Percentiles rank a stretch among this genome's conserved stretches.
Evolutionary conservation across 805 yeast genomes (phyloP).

Genomic region (Teunomyces kruisii): DNA sequence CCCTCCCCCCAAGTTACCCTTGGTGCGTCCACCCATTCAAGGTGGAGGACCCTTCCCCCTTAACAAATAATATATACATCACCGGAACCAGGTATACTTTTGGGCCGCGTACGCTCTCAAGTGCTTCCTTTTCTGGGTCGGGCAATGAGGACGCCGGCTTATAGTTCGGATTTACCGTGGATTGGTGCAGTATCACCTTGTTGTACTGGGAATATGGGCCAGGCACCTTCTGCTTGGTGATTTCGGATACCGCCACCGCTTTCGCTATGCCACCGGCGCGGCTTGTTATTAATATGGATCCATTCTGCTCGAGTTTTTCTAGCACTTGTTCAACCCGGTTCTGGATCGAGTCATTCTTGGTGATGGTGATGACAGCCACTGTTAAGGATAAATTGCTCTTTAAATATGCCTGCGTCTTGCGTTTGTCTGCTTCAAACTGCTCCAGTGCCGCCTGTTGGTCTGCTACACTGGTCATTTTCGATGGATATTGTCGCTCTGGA

Average conservation of each 20-base stretch:
- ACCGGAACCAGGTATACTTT: conserved; percentile 21
- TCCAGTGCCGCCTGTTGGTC: conserved; percentile 5
- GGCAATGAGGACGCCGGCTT: neutral
- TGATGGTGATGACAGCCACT: conserved; percentile 11
- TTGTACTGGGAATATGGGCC: conserved; percentile 15
- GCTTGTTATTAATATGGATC: conserved; percentile 16
- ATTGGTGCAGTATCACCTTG: conserved; percentile 9
- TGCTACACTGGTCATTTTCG: neutral
- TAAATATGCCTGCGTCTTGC: conserved; percentile 7
- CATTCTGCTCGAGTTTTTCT: conserved; percentile 8
- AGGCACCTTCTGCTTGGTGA: conserved; percentile 13
- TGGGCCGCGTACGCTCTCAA: conserved; percentile 18
- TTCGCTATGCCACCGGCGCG: conserved; percentile 17
- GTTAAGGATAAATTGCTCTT: neutral
- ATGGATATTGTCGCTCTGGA: conserved; percentile 4
- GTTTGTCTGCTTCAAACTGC: conserved; percentile 6
- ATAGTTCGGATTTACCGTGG: neutral
- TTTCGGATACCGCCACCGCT: conserved; percentile 20
- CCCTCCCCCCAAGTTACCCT: neutral
- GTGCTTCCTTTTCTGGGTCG: conserved; percentile 6
- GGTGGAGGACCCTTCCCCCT: conserved; percentile 5
- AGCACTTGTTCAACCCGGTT: conserved; percentile 13
- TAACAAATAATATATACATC: conserved; percentile 15
- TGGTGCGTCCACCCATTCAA: conserved; percentile 17
- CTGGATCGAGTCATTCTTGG: conserved; percentile 16